A percentile compares a stretch with the other conserved stretches of the same genome.
These are phyloP conservation scores for Fusarium sp. DNA, from an alignment of 2,329 filamentous ascomycete species.

Conservation along the genomic window DNA sequence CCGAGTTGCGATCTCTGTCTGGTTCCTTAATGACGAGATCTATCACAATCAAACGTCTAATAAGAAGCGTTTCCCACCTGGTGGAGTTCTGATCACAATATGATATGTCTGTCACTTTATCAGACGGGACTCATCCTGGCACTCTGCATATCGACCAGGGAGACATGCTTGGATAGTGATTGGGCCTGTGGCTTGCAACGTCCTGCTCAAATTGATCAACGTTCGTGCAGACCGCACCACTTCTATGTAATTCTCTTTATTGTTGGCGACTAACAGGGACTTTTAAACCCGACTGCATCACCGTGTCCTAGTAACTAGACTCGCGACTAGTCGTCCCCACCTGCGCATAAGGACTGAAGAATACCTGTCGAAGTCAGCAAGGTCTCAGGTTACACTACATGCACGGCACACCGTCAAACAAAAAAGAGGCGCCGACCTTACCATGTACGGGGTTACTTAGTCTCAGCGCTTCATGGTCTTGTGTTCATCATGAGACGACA, in stretches of 20 bases:
- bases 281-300: conserved; percentile 5
- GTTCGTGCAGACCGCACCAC: conserved; percentile 15
- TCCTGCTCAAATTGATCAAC: conserved; percentile 28
- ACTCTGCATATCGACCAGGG: conserved; percentile 35
- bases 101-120: conserved; percentile 45
- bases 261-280: conserved; percentile 2
- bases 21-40: conserved; percentile 11
- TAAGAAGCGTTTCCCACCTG: conserved; percentile 8
- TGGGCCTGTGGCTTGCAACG: conserved; percentile 30
- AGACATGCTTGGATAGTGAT: conserved; percentile 22
- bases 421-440: conserved; percentile 15
- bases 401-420: conserved; percentile 19
- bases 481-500: conserved; percentile 21
- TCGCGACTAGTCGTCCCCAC: conserved; percentile 20
- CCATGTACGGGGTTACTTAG: conserved; percentile 16
- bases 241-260: conserved; percentile 4
- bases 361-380: conserved; percentile 23
- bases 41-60: conserved; percentile 10
- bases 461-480: conserved; percentile 16
- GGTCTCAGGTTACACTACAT: conserved; percentile 32
- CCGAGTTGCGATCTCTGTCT: conserved; percentile 8
- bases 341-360: conserved; percentile 25
- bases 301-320: neutral
- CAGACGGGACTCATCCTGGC: conserved; percentile 36
- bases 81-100: conserved; percentile 41